Conservation (phyloP, 2,329 filamentous ascomycete genomes). For the Alternaria arborescens region DNA sequence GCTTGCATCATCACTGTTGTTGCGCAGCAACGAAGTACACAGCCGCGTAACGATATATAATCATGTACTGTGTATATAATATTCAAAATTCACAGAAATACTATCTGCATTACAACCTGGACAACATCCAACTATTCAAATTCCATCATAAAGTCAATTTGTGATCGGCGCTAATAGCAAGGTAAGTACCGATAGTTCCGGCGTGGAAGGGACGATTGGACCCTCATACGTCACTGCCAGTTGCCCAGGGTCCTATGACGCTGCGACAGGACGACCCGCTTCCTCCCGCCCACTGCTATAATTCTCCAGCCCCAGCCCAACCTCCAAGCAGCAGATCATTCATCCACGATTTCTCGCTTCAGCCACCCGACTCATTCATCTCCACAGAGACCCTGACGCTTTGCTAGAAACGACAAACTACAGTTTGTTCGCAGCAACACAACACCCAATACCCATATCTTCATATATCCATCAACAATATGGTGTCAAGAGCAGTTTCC, state of each 20-base stretch:
- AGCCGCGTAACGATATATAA: constrained; percentile 23
- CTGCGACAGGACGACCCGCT: constrained; percentile 24
- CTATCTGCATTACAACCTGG: background rate
- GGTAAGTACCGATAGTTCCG: constrained; percentile 22
- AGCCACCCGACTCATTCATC: constrained; percentile 5
- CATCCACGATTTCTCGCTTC: constrained; percentile 9
- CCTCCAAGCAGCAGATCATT: constrained; percentile 7
- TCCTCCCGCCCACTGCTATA: constrained; percentile 31
- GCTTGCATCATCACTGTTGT: constrained; percentile 23
- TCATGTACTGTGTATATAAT: background rate
- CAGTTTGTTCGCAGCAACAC: constrained; percentile 9
- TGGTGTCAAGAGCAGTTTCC: constrained; percentile 54
- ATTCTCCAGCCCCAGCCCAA: constrained; percentile 14
- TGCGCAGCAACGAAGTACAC: constrained; percentile 23
- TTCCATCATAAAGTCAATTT: background rate
- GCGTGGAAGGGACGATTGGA: constrained; percentile 13
- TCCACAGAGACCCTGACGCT: constrained; percentile 21
- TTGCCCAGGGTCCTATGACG: constrained; percentile 36
- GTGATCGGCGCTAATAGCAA: constrained; percentile 18
- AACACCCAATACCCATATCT: constrained; percentile 6
- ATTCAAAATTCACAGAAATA: background rate
- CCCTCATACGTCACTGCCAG: constrained; percentile 12
- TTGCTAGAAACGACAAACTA: constrained; percentile 11
- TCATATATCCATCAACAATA: constrained; percentile 31
- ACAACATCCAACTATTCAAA: background rate